Conservation (phyloP, 192 early-diverging fungal genomes). For the Irineochytrium annulatum region DNA sequence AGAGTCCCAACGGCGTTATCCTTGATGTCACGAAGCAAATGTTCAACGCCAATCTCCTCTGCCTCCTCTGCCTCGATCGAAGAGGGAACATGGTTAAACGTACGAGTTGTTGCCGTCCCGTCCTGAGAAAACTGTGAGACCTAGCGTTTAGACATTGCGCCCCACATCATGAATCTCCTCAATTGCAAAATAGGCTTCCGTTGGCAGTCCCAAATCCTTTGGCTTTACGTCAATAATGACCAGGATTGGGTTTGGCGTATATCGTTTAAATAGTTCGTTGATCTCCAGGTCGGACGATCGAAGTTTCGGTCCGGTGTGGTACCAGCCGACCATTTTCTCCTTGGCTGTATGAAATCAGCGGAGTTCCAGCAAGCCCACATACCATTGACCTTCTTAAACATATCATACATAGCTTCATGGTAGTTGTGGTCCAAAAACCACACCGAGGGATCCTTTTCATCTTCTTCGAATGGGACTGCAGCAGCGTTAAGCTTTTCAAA, state of each 20-base stretch:
- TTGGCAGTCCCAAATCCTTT: slow-evolving; percentile 88
- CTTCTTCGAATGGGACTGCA: slow-evolving; percentile 98
- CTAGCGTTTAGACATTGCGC: neutral
- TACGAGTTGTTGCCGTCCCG: slow-evolving; percentile 93
- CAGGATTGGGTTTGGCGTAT: slow-evolving; percentile 92
- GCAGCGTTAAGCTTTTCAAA: slow-evolving; percentile 6
- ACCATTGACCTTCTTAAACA: slow-evolving; percentile 99
- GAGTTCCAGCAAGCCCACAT: slow-evolving; percentile 22
- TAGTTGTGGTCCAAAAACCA: slow-evolving; percentile 99
- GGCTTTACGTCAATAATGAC: slow-evolving; percentile 97
- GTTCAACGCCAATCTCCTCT: slow-evolving; percentile 99
- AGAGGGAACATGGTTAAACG: slow-evolving; percentile 94
- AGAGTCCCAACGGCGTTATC: slow-evolving; percentile 94
- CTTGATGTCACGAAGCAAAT: slow-evolving; percentile 96
- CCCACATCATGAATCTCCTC: slow-evolving; percentile 96
- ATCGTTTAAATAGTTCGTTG: slow-evolving; percentile 95
- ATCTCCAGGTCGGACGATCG: slow-evolving; percentile 95
- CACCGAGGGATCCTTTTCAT: slow-evolving; percentile 94
- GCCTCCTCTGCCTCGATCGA: slow-evolving; percentile 98
- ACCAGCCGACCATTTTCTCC: slow-evolving; percentile 98
- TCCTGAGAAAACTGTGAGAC: slow-evolving; percentile 57
- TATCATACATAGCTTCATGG: slow-evolving; percentile 98
- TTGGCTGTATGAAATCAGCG: slow-evolving; percentile 54
- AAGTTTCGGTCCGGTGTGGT: slow-evolving; percentile 97
- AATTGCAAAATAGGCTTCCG: slow-evolving; percentile 94